Percentiles rank a stretch among this genome's conserved stretches.
These are phyloP conservation scores for Pseudopyrenochaeta lycopersici DNA, from an alignment of 2,329 filamentous ascomycete genomes.

Conservation along the genomic window DNA sequence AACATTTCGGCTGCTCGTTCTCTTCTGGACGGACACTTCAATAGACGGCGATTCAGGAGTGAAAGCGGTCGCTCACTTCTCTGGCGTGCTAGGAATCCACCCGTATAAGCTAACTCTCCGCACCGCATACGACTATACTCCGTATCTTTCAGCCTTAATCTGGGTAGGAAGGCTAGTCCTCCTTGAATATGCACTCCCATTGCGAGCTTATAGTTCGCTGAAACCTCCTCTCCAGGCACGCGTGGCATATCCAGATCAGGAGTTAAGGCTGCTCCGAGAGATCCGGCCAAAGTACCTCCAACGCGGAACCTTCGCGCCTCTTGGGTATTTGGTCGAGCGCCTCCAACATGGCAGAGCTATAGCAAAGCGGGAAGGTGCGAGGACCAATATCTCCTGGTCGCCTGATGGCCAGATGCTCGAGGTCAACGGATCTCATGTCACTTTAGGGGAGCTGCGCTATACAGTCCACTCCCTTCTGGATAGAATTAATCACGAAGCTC, in stretches of 20 bases:
- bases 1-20: slow-evolving; percentile 14
- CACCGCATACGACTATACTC: slow-evolving; percentile 12
- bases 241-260: slow-evolving; percentile 4
- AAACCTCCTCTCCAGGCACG: slow-evolving; percentile 9
- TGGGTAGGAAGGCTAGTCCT: slow-evolving; percentile 7
- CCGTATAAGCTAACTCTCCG: slow-evolving; percentile 8
- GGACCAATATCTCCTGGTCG: slow-evolving; percentile 9
- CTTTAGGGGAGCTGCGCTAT: slow-evolving; percentile 4
- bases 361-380: slow-evolving; percentile 10
- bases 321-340: slow-evolving; percentile 10
- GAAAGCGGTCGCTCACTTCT: slow-evolving; percentile 11
- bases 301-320: slow-evolving; percentile 8
- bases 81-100: slow-evolving; percentile 10
- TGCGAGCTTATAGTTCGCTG: slow-evolving; percentile 6
- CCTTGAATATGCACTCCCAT: slow-evolving; percentile 11
- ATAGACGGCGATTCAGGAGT: slow-evolving; percentile 4
- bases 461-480: no score
- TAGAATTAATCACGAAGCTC: slow-evolving; percentile 2
- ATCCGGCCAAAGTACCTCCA: slow-evolving; percentile 12
- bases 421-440: slow-evolving; percentile 3
- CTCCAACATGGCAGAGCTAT: slow-evolving; percentile 11
- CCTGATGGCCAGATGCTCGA: slow-evolving; percentile 8
- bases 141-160: slow-evolving; percentile 10
- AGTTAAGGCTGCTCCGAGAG: slow-evolving; percentile 5
- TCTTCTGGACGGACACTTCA: slow-evolving; percentile 15